Percentiles rank a stretch among this genome's conserved stretches.
Evolutionary conservation across 2,329 filamentous ascomycete species (phyloP).

Genomic region (Dactylellina drechsleri): DNA sequence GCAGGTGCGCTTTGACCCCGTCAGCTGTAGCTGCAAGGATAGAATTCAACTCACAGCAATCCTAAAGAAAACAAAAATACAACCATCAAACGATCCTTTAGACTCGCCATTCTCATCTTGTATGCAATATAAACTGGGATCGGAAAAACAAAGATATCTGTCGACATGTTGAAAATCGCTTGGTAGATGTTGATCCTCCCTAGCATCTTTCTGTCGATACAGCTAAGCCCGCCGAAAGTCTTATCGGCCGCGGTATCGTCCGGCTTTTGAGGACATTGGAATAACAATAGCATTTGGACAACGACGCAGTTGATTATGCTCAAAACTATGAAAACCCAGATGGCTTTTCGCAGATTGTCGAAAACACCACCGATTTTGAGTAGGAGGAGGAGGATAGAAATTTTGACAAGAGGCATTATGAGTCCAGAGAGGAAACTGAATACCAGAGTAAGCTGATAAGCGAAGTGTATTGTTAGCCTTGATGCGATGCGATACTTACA

Average conservation of each 20-base stretch:
- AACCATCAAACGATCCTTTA: slow-evolving; percentile 53
- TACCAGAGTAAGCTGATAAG: slow-evolving; percentile 35
- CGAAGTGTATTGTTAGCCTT: no score
- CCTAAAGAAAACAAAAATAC: slow-evolving; percentile 50
- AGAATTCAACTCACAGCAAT: slow-evolving; percentile 37
- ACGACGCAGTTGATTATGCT: slow-evolving; percentile 44
- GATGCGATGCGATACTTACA: no score
- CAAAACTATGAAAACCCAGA: slow-evolving; percentile 50
- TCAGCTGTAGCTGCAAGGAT: neutral
- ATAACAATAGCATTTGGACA: slow-evolving; percentile 49
- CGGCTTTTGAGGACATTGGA: slow-evolving; percentile 51
- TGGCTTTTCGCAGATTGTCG: slow-evolving; percentile 50
- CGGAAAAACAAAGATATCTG: slow-evolving; percentile 46
- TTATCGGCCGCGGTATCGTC: slow-evolving; percentile 44
- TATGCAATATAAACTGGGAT: slow-evolving; percentile 53
- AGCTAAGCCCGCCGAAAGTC: slow-evolving; percentile 41
- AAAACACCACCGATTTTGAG: slow-evolving; percentile 53
- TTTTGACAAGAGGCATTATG: slow-evolving; percentile 54
- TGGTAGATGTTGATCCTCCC: slow-evolving; percentile 53
- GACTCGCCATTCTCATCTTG: slow-evolving; percentile 52
- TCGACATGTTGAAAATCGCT: slow-evolving; percentile 51
- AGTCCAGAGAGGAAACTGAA: slow-evolving; percentile 52
- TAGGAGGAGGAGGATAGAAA: slow-evolving; percentile 48
- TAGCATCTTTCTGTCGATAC: slow-evolving; percentile 47
- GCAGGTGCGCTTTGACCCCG: neutral